These are phyloP conservation scores for Aspergillus sp. DNA, from an alignment of 2,329 filamentous ascomycete genomes.

Conservation along the genomic window DNA sequence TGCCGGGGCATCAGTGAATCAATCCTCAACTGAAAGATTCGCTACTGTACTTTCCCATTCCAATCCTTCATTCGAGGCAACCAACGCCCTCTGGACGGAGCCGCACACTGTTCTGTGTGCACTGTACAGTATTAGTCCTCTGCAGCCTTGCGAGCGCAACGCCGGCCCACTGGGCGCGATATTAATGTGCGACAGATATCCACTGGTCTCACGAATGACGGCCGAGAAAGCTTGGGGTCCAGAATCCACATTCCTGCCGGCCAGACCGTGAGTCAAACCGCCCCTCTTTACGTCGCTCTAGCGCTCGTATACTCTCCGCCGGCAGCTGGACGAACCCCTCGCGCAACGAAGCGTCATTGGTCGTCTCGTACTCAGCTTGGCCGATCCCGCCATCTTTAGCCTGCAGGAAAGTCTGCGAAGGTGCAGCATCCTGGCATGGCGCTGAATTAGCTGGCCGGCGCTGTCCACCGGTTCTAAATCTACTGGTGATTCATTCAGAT, in stretches of 20 bases:
- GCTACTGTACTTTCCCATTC: no score
- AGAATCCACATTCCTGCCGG: constrained; percentile 6
- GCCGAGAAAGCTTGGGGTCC: neutral
- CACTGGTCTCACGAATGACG: constrained; percentile 1
- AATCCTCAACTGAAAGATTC: no score
- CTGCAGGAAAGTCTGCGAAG: neutral
- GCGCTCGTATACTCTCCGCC: constrained; percentile 4
- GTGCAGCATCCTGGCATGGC: constrained; percentile 1
- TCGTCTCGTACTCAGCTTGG: neutral
- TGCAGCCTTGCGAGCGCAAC: constrained; percentile 6
- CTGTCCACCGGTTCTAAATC: neutral
- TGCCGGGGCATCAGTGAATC: neutral
- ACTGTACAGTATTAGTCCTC: neutral
- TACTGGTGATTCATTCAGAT: neutral
- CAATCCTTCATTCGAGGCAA: neutral
- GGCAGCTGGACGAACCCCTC: neutral
- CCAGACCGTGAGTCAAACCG: neutral
- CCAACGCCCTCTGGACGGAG: neutral
- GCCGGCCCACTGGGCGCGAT: neutral
- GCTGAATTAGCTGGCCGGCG: neutral
- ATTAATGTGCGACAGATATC: constrained; percentile 1
- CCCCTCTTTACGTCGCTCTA: constrained; percentile 1
- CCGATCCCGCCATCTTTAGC: neutral
- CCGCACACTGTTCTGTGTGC: neutral
- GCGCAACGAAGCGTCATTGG: neutral